Evolutionary conservation across 139 green algal genomes (phyloP), one percentile per base, ranked within the genome.

Genomic region (Edaphochlamys debaryana): DNA sequence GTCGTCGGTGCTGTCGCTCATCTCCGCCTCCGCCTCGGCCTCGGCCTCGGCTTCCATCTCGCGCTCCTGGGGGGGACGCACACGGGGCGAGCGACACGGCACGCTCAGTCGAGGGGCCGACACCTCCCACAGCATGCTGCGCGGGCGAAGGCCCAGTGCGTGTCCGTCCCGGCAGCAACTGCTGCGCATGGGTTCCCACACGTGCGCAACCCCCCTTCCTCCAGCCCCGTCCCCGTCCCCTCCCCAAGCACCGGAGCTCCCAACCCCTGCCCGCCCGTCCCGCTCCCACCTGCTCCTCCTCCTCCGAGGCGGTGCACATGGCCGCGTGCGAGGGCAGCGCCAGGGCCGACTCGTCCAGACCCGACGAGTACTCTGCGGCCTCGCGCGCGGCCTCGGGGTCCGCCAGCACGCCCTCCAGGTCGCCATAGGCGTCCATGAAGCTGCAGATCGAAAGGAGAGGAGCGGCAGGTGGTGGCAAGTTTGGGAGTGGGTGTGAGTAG

Each of bases 301-400:
- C 69, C 64, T 83, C 77, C 4, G 42, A 68, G 25, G 48, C 77
- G 45, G 63, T 67, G 32, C 15, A 67, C 40, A 68, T 60, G 45
- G 42, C 30, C 20, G 23, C 34, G 34, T 56, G 50, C 23, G 45
- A 13, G 75, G 19, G 52, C 42, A 66, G 20, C 22, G 32, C 62
- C 56, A n/a, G 58, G 2, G n/a, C 63, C 41, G 76, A 38, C 40
- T 56, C 50, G 1, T 84, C 66, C 27, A 84, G 66, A 13, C 48
- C 67, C n/a, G 32, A 54, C 48, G n/a, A 38, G 64, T 84, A 84
- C 50, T 84, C 66, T 7, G 48, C 48, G 4, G 66, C 66, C 66
- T 84, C 64, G 19, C 37, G 40, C 27, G 78, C 48, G 27, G 66
- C 78, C 48, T 75, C 64, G 30, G 66, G 48, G 67, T 84, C 78